A percentile compares a stretch with the other conserved stretches of the same genome.
Evolutionary conservation across 2,329 filamentous ascomycete genomes (phyloP).

Genomic region (Alternaria solani): DNA sequence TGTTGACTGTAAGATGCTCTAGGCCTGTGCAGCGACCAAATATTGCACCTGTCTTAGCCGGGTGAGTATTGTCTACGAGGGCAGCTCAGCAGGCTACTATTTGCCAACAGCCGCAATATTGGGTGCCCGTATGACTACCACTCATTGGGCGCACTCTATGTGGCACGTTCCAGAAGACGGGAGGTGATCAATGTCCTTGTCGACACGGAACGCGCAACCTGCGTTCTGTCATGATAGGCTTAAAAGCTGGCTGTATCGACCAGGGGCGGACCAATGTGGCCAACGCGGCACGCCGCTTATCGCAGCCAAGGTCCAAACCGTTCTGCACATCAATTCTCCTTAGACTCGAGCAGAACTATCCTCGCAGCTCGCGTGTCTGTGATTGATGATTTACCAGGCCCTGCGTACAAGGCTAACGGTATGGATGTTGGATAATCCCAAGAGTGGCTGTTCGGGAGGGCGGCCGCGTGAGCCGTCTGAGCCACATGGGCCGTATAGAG

Average conservation of each 20-base stretch:
- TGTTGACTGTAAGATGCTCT: background rate
- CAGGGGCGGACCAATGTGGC: constrained; percentile 9
- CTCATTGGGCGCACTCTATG: constrained; percentile 29
- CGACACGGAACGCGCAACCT: constrained; percentile 8
- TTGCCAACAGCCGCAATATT: constrained; percentile 23
- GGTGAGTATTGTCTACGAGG: constrained; percentile 10
- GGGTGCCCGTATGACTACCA: constrained; percentile 23
- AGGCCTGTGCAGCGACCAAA: background rate
- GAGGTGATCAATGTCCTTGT: constrained; percentile 7
- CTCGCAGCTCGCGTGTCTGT: constrained; percentile 14
- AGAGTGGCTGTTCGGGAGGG: constrained; percentile 20
- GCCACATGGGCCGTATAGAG: constrained; percentile 22
- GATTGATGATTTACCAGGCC: constrained; percentile 27
- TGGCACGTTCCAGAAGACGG: constrained; percentile 39
- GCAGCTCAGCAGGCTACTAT: constrained; percentile 10
- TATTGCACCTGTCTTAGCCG: background rate
- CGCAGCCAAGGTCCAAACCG: constrained; percentile 19
- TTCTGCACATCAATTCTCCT: constrained; percentile 16
- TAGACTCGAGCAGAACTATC: constrained; percentile 3
- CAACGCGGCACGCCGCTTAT: constrained; percentile 22
- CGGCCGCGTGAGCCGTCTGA: constrained; percentile 33
- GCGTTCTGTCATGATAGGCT: background rate
- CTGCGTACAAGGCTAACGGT: constrained; percentile 22
- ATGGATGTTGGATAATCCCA: constrained; percentile 5
- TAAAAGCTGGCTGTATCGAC: constrained; percentile 7